Conservation (phyloP, 2,329 filamentous ascomycete genomes). For the Talaromyces sp. region DNA sequence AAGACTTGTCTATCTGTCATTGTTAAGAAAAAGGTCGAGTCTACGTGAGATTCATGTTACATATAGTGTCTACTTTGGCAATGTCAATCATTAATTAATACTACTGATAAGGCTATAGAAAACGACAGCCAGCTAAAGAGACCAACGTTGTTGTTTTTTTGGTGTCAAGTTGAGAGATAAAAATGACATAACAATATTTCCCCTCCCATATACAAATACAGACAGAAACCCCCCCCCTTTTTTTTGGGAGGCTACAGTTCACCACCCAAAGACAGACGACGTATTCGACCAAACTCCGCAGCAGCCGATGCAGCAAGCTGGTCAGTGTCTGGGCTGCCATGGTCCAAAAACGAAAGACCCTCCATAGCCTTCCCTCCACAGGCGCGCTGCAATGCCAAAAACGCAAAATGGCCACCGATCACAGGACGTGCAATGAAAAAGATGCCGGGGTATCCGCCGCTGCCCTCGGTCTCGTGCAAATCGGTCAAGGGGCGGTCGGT, state of each 20-base stretch:
- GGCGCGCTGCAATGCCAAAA: constrained; percentile 73
- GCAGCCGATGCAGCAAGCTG: constrained; percentile 23
- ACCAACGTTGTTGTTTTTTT: background rate
- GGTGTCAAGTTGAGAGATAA: too few species aligned
- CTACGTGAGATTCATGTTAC: too few species aligned
- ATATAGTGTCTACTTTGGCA: background rate
- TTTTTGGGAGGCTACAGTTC: constrained; percentile 4
- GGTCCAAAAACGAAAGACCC: constrained; percentile 49
- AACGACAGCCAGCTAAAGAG: too few species aligned
- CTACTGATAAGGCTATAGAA: background rate
- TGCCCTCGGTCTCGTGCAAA: constrained; percentile 73
- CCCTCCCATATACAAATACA: too few species aligned
- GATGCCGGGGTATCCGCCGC: constrained; percentile 68
- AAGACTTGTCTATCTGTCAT: too few species aligned
- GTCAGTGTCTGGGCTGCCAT: constrained; percentile 20
- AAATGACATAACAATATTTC: background rate
- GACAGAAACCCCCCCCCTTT: too few species aligned
- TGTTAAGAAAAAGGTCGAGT: too few species aligned
- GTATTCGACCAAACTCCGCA: constrained; percentile 13
- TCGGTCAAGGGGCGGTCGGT: constrained; percentile 77
- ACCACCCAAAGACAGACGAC: constrained; percentile 5
- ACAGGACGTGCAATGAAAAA: constrained; percentile 79
- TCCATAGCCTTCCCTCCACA: constrained; percentile 66
- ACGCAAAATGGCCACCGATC: constrained; percentile 80
- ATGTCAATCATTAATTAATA: background rate